phyloP scores from a whole-genome alignment of 371 early-diverging fungal genomes.

The Scutellospora calospora region DNA sequence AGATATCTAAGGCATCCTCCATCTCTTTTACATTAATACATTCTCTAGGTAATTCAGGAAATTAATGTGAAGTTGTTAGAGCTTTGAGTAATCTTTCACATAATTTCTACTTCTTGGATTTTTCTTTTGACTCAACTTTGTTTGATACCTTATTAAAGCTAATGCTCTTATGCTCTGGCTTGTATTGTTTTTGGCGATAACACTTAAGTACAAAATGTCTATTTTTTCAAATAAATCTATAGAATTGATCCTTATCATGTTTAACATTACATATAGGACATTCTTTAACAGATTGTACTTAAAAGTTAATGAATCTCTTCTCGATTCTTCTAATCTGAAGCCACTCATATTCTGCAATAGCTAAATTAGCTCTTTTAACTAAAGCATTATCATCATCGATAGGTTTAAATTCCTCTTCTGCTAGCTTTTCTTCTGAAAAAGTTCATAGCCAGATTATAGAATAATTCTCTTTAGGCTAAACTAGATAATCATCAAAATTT shows the following conservation, averaged over 20 bases:
- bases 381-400: conserved; percentile 41
- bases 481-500: conserved; percentile 37
- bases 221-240: conserved; percentile 40
- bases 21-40: conserved; percentile 39
- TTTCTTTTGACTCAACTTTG: conserved; percentile 24
- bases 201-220: conserved; percentile 34
- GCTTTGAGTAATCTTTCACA: neutral
- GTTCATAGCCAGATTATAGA: conserved; percentile 37
- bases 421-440: conserved; percentile 30
- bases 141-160: conserved; percentile 34
- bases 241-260: conserved; percentile 37
- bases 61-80: neutral
- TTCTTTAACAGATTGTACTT: conserved; percentile 33
- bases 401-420: conserved; percentile 40
- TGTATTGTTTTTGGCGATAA: conserved; percentile 43
- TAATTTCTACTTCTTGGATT: neutral
- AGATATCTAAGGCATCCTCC: neutral
- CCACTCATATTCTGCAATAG: conserved; percentile 41
- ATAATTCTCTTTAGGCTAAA: conserved; percentile 41
- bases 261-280: conserved; percentile 40
- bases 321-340: conserved; percentile 33
- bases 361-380: conserved; percentile 14
- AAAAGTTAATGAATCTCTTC: conserved; percentile 38
- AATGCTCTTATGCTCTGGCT: conserved; percentile 35
- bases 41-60: conserved; percentile 33